Percentiles rank a stretch among this genome's conserved stretches.
phyloP scores from a whole-genome alignment of 345 rosid species.

The Populus ilicifolia region DNA sequence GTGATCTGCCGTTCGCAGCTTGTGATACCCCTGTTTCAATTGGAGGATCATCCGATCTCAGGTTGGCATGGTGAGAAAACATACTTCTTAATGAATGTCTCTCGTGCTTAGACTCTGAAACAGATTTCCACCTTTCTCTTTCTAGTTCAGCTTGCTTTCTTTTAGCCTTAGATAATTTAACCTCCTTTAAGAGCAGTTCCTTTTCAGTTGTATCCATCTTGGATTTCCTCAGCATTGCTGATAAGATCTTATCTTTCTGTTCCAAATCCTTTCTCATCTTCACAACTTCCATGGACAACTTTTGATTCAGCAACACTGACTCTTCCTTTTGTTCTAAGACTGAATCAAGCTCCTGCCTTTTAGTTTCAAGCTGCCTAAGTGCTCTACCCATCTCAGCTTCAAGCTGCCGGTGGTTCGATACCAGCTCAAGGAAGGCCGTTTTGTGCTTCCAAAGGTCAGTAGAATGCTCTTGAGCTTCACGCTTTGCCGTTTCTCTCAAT shows the following conservation, averaged over 20 bases:
- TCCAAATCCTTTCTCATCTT: conserved; percentile 67
- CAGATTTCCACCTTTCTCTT: conserved; percentile 52
- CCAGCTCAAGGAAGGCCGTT: conserved; percentile 86
- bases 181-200: conserved; percentile 64
- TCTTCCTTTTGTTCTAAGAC: conserved; percentile 57
- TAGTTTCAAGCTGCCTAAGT: conserved; percentile 58
- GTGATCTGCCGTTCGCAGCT: conserved; percentile 34
- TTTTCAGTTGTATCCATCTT: conserved; percentile 64
- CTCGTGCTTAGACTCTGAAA: conserved; percentile 56
- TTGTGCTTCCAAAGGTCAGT: conserved; percentile 78
- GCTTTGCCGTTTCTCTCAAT: conserved; percentile 50
- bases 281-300: conserved; percentile 53
- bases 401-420: conserved; percentile 81
- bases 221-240: conserved; percentile 76
- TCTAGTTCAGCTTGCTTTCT: conserved; percentile 70
- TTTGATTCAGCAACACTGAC: conserved; percentile 41
- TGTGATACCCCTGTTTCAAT: conserved; percentile 35
- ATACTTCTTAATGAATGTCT: conserved; percentile 68
- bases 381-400: conserved; percentile 85
- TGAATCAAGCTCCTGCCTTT: conserved; percentile 49
- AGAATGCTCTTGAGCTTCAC: conserved; percentile 61
- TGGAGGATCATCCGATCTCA: conserved; percentile 34
- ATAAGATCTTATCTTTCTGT: conserved; percentile 73
- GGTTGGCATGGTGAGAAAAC: conserved; percentile 50
- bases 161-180: conserved; percentile 54